Base-by-base conservation (phyloP, 768 basidiomycete genomes). In the Gymnopilus junonius region DNA sequence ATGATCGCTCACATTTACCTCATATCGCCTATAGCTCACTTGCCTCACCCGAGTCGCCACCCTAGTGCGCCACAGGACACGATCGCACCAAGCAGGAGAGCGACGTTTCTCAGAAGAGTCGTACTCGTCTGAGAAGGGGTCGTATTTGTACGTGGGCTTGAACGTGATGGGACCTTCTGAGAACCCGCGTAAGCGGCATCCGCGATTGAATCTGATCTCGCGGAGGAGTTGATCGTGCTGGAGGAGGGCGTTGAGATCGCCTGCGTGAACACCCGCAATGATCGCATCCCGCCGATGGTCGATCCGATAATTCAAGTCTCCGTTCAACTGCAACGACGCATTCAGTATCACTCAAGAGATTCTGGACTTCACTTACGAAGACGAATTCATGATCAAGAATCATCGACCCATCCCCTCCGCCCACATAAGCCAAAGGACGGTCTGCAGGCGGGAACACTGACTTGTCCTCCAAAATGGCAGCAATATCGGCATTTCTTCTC, bases 251-350 rank as follows among this genome's bases (percentile, higher is more conserved):
- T 82, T 76, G 20, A 88, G 76, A 51, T 97, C 91, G 34, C 86
- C 85, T 0, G 87, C 78, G n/a, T 87, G 80, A 55, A 96, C 82
- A 31, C 88, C 85, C 0, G 88, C 77, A 50, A 94, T 77, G 67
- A 96, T 93, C 34, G 86, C 82, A 23, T 98, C 96, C 25, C 97
- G 85, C 1, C 95, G 88, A 69, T 92, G 89, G 75, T 99, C 96
- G 67, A 99, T 96, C 45, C 97, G 94, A 73, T 98, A 99, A 77
- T 99, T 99, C 78, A 99, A 84, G 75, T 99, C 97, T 0, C 97
- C 97, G 63, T 90, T 94, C 51, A 96, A 75, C 93, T 94, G 61
- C 8, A 43, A 56, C 20, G 29, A 27, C 56, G 35, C 4, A 65
- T 17, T 43, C 67, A 50, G 53, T 32, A 63, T 21, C 11, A 46